phyloP scores from a whole-genome alignment of 2,329 filamentous ascomycete species.

The Lasiodiplodia hormozganensis region DNA sequence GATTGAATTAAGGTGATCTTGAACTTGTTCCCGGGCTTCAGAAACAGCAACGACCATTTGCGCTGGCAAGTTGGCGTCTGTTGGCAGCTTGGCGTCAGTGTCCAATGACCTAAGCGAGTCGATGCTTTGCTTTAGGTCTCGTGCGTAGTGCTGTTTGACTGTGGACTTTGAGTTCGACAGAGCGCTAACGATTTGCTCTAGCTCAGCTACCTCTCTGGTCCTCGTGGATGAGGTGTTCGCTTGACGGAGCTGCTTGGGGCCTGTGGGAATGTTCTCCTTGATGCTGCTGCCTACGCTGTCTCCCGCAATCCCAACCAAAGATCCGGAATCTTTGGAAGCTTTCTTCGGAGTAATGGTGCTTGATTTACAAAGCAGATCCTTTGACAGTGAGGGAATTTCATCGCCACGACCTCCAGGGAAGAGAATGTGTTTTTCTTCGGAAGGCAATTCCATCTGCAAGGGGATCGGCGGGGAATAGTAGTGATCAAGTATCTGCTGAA shows the following conservation, averaged over 20 bases:
- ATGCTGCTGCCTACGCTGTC: not conserved
- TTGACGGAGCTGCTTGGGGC: not conserved
- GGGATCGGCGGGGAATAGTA: not conserved
- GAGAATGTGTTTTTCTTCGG: not conserved
- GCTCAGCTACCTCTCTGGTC: not conserved
- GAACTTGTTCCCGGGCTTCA: not conserved
- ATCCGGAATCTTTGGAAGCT: not conserved
- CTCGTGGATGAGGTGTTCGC: not conserved
- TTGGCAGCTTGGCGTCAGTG: no score
- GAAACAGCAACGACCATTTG: not conserved
- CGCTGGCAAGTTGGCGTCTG: not conserved
- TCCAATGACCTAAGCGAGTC: slow-evolving; percentile 8
- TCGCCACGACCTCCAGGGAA: not conserved
- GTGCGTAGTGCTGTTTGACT: slow-evolving; percentile 7
- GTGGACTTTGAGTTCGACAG: not conserved
- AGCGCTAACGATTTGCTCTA: not conserved
- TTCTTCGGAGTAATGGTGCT: not conserved
- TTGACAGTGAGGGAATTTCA: not conserved
- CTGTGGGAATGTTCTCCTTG: not conserved
- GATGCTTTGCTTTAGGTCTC: slow-evolving; percentile 20
- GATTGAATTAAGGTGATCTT: not conserved
- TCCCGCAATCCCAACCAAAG: not conserved
- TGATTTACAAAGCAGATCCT: not conserved
- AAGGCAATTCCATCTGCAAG: not conserved
- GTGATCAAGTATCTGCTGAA: slow-evolving; percentile 51